phyloP scores from a whole-genome alignment of 805 yeast genomes.

The Candida nemodendra region DNA sequence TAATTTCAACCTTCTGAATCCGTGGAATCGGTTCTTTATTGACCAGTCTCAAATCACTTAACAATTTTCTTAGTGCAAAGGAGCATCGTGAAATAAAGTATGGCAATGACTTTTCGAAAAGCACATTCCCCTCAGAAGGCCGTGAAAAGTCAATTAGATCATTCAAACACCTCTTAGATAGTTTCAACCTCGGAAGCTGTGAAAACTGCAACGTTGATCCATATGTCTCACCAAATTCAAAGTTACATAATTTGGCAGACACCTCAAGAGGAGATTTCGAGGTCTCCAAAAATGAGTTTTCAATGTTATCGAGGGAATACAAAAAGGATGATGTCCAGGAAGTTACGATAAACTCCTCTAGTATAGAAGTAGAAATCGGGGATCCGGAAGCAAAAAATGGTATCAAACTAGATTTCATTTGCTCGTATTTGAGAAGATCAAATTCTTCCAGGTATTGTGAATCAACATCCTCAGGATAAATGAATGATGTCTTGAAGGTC shows the following conservation, averaged over 20 bases:
- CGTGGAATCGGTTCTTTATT: conserved; percentile 65
- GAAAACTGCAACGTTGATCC: conserved; percentile 60
- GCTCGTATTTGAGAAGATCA: conserved; percentile 45
- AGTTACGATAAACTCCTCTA: conserved; percentile 44
- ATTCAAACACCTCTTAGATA: conserved; percentile 56
- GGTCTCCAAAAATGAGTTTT: conserved; percentile 26
- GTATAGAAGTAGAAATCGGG: conserved; percentile 24
- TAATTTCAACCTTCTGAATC: conserved; percentile 64
- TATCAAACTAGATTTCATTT: conserved; percentile 41
- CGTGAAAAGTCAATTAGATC: conserved; percentile 47
- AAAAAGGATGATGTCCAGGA: conserved; percentile 61
- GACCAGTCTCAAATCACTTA: conserved; percentile 60
- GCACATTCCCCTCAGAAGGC: conserved; percentile 19
- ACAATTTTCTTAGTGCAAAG: conserved; percentile 58
- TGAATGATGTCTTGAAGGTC: conserved; percentile 41
- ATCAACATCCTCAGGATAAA: conserved; percentile 26
- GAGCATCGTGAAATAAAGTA: conserved; percentile 58
- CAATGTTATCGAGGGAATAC: conserved; percentile 58
- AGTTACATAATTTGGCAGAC: conserved; percentile 37
- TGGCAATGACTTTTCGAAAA: conserved; percentile 36
- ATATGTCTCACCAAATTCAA: conserved; percentile 48
- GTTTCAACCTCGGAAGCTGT: conserved; percentile 41
- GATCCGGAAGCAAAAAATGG: conserved; percentile 36
- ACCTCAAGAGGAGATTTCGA: conserved; percentile 33
- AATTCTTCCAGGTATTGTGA: conserved; percentile 37